These are phyloP conservation scores for Purpureocillium lavendulum DNA, from an alignment of 2,329 filamentous ascomycete species.

Conservation along the genomic window DNA sequence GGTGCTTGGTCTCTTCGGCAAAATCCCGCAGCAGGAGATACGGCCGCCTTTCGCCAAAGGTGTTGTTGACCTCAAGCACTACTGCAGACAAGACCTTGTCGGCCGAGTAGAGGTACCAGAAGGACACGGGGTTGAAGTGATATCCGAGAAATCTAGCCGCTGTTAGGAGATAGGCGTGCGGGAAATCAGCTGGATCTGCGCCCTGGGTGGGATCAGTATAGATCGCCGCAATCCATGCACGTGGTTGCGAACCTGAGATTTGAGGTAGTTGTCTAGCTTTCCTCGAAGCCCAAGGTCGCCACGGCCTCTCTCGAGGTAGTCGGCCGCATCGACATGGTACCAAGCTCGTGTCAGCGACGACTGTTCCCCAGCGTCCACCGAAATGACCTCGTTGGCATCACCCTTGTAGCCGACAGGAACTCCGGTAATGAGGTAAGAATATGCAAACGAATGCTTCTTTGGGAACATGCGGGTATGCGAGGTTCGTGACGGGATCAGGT, in stretches of 20 bases:
- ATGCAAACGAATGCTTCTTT: slow-evolving; percentile 57
- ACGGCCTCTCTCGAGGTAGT: slow-evolving; percentile 52
- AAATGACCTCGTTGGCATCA: slow-evolving; percentile 46
- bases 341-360: slow-evolving; percentile 26
- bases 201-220: slow-evolving; percentile 31
- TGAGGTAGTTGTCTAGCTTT: slow-evolving; percentile 55
- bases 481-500: slow-evolving; percentile 57
- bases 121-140: slow-evolving; percentile 67
- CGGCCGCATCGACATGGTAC: slow-evolving; percentile 50
- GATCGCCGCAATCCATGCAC: too few species aligned
- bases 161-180: slow-evolving; percentile 63
- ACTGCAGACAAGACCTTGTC: slow-evolving; percentile 52
- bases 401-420: slow-evolving; percentile 58
- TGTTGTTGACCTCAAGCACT: slow-evolving; percentile 69
- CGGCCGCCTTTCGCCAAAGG: slow-evolving; percentile 58
- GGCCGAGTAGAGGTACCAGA: slow-evolving; percentile 67
- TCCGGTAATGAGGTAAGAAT: slow-evolving; percentile 63
- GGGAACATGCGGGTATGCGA: slow-evolving; percentile 61
- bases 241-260: slow-evolving; percentile 45
- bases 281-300: slow-evolving; percentile 45
- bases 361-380: slow-evolving; percentile 23
- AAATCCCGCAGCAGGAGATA: slow-evolving; percentile 20
- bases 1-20: slow-evolving; percentile 10
- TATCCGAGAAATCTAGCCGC: slow-evolving; percentile 62
- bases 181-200: slow-evolving; percentile 51